Conservation (phyloP, 768 basidiomycete species). For the Lactifluus subvellereus region DNA sequence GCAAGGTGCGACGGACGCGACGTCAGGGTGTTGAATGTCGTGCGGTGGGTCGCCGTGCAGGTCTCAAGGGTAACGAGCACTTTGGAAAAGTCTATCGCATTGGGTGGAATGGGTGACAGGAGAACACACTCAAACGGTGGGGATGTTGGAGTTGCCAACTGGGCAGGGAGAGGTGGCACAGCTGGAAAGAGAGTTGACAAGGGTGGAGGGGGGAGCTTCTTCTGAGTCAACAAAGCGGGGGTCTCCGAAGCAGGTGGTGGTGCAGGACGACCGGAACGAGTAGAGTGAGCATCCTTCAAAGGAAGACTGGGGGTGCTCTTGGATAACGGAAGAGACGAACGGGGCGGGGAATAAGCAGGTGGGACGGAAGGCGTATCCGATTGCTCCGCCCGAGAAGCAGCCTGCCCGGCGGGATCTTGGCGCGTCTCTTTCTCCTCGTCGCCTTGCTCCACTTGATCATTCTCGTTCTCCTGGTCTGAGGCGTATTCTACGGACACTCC, state of each 20-base stretch:
- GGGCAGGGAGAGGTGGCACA: slow-evolving; percentile 47
- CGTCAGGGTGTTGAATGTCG: slow-evolving; percentile 58
- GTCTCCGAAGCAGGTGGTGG: slow-evolving; percentile 27
- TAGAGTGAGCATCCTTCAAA: slow-evolving; percentile 27
- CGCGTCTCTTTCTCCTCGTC: slow-evolving; percentile 2
- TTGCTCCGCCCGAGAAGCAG: slow-evolving; percentile 5
- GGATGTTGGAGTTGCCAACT: slow-evolving; percentile 40
- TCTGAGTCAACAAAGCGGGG: slow-evolving; percentile 27
- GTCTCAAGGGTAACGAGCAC: slow-evolving; percentile 72
- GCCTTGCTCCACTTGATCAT: not conserved
- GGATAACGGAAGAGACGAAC: slow-evolving; percentile 27
- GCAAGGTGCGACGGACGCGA: slow-evolving; percentile 67
- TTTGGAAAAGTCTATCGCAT: slow-evolving; percentile 54
- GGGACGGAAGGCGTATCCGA: slow-evolving; percentile 16
- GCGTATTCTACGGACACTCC: slow-evolving; percentile 12
- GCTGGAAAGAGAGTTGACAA: slow-evolving; percentile 37
- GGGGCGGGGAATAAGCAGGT: slow-evolving; percentile 28
- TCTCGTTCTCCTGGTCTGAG: slow-evolving; percentile 12
- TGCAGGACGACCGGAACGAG: slow-evolving; percentile 34
- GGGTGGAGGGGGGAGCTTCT: slow-evolving; percentile 26
- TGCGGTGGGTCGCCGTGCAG: slow-evolving; percentile 56
- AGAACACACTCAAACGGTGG: slow-evolving; percentile 62
- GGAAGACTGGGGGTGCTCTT: slow-evolving; percentile 24
- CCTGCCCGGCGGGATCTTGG: not conserved
- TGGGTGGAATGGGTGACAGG: slow-evolving; percentile 42